Conservation (phyloP, 768 basidiomycete genomes). For the Sarcomyxa edulis region DNA sequence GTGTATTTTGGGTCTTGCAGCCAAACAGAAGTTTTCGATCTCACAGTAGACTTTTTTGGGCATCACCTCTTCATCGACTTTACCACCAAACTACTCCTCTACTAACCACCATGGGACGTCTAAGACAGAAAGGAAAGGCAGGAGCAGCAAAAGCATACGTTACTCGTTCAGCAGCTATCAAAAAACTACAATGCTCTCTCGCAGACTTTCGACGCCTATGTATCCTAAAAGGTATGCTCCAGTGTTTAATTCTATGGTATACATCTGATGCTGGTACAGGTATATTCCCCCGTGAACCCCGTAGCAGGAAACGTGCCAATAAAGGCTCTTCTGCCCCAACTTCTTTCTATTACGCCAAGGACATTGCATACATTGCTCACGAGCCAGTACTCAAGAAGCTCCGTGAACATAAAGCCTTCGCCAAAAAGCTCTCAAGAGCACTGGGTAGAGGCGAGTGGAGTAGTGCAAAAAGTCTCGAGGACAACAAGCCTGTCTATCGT, state of each 20-base stretch:
- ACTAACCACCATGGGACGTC: slow-evolving; percentile 61
- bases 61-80: slow-evolving; percentile 1
- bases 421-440: slow-evolving; percentile 92
- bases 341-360: slow-evolving; percentile 97
- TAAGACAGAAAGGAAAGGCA: slow-evolving; percentile 81
- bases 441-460: slow-evolving; percentile 95
- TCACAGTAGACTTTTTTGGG: slow-evolving; percentile 8
- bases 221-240: slow-evolving; percentile 83
- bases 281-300: slow-evolving; percentile 96
- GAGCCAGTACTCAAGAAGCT: slow-evolving; percentile 93
- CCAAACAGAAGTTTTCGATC: slow-evolving; percentile 28
- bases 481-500: slow-evolving; percentile 85
- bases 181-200: slow-evolving; percentile 94
- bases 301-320: slow-evolving; percentile 87
- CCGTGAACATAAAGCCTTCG: slow-evolving; percentile 96
- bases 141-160: slow-evolving; percentile 90
- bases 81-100: not conserved
- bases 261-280: slow-evolving; percentile 57
- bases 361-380: slow-evolving; percentile 94
- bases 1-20: slow-evolving; percentile 19
- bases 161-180: slow-evolving; percentile 86
- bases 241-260: slow-evolving; percentile 3
- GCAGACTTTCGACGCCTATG: slow-evolving; percentile 96
- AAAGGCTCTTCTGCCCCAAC: slow-evolving; percentile 97
- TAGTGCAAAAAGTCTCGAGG: slow-evolving; percentile 88